phyloP scores from a whole-genome alignment of 1,284 basidiomycete genomes.

The Somion occarium region DNA sequence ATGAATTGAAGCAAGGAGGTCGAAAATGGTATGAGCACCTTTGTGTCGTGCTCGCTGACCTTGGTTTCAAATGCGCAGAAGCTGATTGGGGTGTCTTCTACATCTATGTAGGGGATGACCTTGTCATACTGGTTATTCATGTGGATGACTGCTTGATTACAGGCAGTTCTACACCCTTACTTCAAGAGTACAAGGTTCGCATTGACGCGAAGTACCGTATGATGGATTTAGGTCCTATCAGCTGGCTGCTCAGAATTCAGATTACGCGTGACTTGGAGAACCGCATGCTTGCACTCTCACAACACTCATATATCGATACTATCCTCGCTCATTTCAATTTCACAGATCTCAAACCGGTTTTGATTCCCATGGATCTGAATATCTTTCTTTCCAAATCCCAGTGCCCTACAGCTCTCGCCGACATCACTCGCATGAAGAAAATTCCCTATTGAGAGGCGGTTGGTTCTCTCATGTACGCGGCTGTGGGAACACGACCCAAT shows the following conservation, averaged over 20 bases:
- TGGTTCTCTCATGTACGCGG: conserved; percentile 12
- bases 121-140: conserved; percentile 27
- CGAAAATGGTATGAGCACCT: conserved; percentile 23
- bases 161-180: conserved; percentile 12
- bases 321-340: conserved; percentile 26
- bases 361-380: conserved; percentile 18
- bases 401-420: conserved; percentile 7
- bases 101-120: conserved; percentile 7
- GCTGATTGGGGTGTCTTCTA: conserved; percentile 29
- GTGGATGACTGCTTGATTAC: conserved; percentile 30
- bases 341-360: conserved; percentile 14
- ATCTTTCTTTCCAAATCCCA: conserved; percentile 10
- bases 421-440: background rate
- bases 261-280: conserved; percentile 22
- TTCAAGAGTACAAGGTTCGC: conserved; percentile 19
- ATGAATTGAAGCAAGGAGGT: conserved; percentile 28
- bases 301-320: conserved; percentile 24
- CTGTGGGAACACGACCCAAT: conserved; percentile 12
- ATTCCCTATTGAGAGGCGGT: conserved; percentile 11
- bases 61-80: conserved; percentile 21
- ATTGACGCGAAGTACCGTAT: conserved; percentile 25
- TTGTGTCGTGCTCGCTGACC: conserved; percentile 6
- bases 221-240: conserved; percentile 26
- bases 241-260: conserved; percentile 31
- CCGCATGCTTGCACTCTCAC: conserved; percentile 25